Evolutionary conservation across 108 stramenopile species (phyloP), one percentile per base, ranked within the genome.

Genomic region (Seminavis robusta): DNA sequence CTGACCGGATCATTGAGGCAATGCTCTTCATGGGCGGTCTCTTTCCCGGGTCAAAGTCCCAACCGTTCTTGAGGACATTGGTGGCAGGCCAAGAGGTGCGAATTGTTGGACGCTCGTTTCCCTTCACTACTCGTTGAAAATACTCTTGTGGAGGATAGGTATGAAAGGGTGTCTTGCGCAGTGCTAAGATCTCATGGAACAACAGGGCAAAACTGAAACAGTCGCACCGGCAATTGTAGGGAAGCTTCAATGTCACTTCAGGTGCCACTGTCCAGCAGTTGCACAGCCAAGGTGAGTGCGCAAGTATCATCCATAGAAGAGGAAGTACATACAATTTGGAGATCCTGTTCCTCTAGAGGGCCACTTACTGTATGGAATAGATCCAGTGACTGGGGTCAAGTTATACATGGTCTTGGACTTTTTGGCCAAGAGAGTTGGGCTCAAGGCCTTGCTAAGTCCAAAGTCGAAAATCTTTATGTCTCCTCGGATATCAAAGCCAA

Each of bases 381-480:
- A 46, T 15, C 74, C 74, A 4, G 74, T 75, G 10, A 26, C 43
- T 21, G 56, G 50, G 34, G 62, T 75, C 43, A 75, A 33, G 1
- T 63, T 47, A 42, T 59, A 75, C 3, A 67, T 67, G 25, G 59
- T 56, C 3, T 28, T 34, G 7, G 24, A 49, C n/a, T n/a, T n/a
- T 24, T 42, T 47, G 2, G 58, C 53, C 33, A 59, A 63, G 11
- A 56, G n/a, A 4, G 15, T 13, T 15, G 34, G 34, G 13, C 49
- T 46, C 52, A 77, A 52, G 19, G 31, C 31, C 30, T 56, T 53
- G 42, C 31, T 60, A 53, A 68, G 24, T 1, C 82, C 82, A 66
- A 84, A 84, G 63, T 84, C 82, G 61, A 84, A 84, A 2, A 84
- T 49, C 39, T 84, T 84, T 20, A 80, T 59, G 61, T 84, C 76